phyloP scores from a whole-genome alignment of 2,329 filamentous ascomycete genomes.

The Monilinia polystroma region DNA sequence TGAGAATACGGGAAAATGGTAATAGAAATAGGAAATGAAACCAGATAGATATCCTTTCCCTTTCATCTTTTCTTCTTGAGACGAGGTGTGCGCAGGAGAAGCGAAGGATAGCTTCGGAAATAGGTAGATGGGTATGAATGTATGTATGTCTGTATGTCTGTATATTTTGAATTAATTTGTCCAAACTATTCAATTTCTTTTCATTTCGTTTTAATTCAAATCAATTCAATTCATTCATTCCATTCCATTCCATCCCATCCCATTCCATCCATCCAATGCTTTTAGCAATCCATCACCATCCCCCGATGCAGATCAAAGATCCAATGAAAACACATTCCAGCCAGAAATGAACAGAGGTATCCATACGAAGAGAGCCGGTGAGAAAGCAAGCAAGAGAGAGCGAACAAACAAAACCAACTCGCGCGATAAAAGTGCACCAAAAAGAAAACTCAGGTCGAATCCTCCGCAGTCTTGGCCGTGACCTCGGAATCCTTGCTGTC shows the following conservation, averaged over 20 bases:
- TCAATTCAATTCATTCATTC: not conserved
- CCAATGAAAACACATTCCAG: not conserved
- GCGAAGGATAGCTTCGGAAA: too few relatives aligned
- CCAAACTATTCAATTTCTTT: too few relatives aligned
- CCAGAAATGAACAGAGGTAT: not conserved
- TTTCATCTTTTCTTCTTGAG: too few relatives aligned
- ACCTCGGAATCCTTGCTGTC: conserved; percentile 34
- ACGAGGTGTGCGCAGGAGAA: too few relatives aligned
- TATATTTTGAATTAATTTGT: too few relatives aligned
- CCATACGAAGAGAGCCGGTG: not conserved
- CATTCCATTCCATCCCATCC: not conserved
- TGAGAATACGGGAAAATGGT: too few relatives aligned
- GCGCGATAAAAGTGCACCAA: not conserved
- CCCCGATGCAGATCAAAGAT: not conserved
- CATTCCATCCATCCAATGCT: not conserved
- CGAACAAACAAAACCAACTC: not conserved
- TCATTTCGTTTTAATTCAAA: not conserved
- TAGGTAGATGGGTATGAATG: too few relatives aligned
- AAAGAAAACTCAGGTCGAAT: not conserved
- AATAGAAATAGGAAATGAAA: too few relatives aligned
- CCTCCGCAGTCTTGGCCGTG: conserved; percentile 25
- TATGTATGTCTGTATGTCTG: too few relatives aligned
- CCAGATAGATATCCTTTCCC: too few relatives aligned
- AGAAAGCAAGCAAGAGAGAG: not conserved
- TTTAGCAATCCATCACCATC: not conserved